These are phyloP conservation scores for Teratosphaeria zuluensis DNA, from an alignment of 2,329 filamentous ascomycete genomes.

Conservation along the genomic window DNA sequence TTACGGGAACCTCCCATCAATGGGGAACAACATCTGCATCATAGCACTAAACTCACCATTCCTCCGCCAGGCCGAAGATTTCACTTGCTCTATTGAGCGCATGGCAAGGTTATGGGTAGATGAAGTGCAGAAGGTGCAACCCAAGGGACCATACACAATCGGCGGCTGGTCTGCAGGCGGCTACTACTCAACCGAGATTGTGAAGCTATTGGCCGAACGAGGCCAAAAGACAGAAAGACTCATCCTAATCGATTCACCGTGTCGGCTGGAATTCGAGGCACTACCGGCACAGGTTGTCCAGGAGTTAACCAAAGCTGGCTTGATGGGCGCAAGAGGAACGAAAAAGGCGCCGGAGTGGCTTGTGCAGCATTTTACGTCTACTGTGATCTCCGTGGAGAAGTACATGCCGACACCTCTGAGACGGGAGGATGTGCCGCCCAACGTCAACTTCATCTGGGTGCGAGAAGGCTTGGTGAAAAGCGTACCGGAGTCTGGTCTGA, in stretches of 20 bases:
- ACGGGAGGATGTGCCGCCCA: constrained; percentile 12
- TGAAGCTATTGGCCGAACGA: constrained; percentile 13
- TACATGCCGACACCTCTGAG: constrained; percentile 19
- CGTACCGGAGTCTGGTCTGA: constrained; percentile 18
- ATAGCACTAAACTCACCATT: constrained; percentile 30
- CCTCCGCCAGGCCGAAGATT: constrained; percentile 17
- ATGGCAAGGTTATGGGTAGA: constrained; percentile 19
- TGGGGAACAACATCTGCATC: constrained; percentile 40
- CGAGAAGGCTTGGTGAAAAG: constrained; percentile 21
- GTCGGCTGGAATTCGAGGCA: constrained; percentile 16
- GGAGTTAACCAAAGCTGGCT: constrained; percentile 16
- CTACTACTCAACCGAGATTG: constrained; percentile 49
- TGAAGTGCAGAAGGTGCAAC: constrained; percentile 34
- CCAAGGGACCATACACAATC: constrained; percentile 51
- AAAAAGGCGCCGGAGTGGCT: constrained; percentile 23
- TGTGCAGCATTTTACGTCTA: constrained; percentile 21
- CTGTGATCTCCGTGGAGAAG: constrained; percentile 18
- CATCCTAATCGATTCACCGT: constrained; percentile 23
- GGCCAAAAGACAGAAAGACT: constrained; percentile 19
- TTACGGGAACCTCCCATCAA: constrained; percentile 29
- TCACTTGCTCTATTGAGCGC: constrained; percentile 20
- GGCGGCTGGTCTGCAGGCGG: constrained; percentile 71
- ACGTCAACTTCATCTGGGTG: constrained; percentile 23
- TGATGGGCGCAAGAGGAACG: constrained; percentile 18
- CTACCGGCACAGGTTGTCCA: constrained; percentile 17